phyloP scores from a whole-genome alignment of 345 rosid species.

The Eutrema japonicum region DNA sequence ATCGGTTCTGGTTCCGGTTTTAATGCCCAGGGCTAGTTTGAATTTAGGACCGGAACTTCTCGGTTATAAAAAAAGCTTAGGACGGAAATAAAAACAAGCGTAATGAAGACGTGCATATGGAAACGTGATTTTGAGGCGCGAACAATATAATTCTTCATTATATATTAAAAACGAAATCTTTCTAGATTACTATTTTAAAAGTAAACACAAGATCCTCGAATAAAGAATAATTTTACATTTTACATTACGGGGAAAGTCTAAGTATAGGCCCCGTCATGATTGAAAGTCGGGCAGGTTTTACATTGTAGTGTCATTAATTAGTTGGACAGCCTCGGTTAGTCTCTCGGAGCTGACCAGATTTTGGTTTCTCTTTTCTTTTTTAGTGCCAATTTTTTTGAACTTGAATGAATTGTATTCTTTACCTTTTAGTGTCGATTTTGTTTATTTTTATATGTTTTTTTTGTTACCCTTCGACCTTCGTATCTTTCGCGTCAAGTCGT shows the following conservation, averaged over 20 bases:
- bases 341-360: conserved; percentile 4
- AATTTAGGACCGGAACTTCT: neutral
- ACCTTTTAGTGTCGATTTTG: neutral
- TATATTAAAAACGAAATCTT: neutral
- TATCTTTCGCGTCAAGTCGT: conserved; percentile 38
- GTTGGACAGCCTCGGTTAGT: neutral
- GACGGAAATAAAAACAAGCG: neutral
- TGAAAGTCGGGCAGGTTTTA: neutral
- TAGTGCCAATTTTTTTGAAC: no score
- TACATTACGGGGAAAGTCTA: conserved; percentile 4
- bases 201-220: conserved; percentile 9
- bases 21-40: no score
- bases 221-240: neutral
- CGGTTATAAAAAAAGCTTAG: neutral
- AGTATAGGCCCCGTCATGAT: conserved; percentile 1
- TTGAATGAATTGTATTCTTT: no score
- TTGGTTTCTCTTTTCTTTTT: conserved; percentile 1
- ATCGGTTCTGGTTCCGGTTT: no score
- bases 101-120: conserved; percentile 28
- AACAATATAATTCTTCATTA: neutral
- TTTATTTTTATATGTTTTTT: neutral
- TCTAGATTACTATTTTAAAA: neutral
- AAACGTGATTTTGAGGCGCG: conserved; percentile 35
- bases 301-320: neutral
- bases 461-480: conserved; percentile 15